Evolutionary conservation across 768 basidiomycete species (phyloP).

Genomic region (Paxillus ammoniavirescens): DNA sequence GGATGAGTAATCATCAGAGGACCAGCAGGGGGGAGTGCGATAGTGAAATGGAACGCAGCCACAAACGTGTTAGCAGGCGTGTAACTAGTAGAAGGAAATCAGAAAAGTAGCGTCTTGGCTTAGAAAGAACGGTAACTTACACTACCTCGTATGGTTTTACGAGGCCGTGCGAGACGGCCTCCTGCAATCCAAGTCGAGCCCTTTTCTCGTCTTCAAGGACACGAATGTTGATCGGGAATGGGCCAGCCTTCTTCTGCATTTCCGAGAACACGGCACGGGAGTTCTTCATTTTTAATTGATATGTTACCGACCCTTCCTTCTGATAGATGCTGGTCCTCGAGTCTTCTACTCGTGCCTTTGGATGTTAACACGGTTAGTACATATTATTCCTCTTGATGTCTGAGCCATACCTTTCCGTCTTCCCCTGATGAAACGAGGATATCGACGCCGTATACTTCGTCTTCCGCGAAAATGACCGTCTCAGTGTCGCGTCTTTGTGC

Average conservation of each 20-base stretch:
- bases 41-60: slow-evolving; percentile 96
- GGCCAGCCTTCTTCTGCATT: slow-evolving; percentile 95
- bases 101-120: not conserved
- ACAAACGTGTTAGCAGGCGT: slow-evolving; percentile 83
- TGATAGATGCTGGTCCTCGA: slow-evolving; percentile 93
- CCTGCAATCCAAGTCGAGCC: slow-evolving; percentile 90
- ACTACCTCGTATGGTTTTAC: slow-evolving; percentile 95
- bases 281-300: slow-evolving; percentile 97
- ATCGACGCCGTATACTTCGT: slow-evolving; percentile 94
- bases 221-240: slow-evolving; percentile 98
- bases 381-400: not conserved
- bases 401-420: slow-evolving; percentile 75
- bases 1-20: slow-evolving; percentile 85
- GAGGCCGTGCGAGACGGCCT: slow-evolving; percentile 92
- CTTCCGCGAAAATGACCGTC: slow-evolving; percentile 81
- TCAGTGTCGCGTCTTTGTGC: slow-evolving; percentile 85
- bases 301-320: slow-evolving; percentile 79
- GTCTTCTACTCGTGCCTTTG: slow-evolving; percentile 84
- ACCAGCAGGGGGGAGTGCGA: slow-evolving; percentile 88
- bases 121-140: slow-evolving; percentile 43
- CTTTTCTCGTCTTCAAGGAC: slow-evolving; percentile 94
- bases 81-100: slow-evolving; percentile 45
- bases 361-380: not conserved
- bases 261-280: slow-evolving; percentile 96
- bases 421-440: slow-evolving; percentile 84